Conservation (phyloP, 306 rosid genomes). For the Fragaria iinumae region DNA sequence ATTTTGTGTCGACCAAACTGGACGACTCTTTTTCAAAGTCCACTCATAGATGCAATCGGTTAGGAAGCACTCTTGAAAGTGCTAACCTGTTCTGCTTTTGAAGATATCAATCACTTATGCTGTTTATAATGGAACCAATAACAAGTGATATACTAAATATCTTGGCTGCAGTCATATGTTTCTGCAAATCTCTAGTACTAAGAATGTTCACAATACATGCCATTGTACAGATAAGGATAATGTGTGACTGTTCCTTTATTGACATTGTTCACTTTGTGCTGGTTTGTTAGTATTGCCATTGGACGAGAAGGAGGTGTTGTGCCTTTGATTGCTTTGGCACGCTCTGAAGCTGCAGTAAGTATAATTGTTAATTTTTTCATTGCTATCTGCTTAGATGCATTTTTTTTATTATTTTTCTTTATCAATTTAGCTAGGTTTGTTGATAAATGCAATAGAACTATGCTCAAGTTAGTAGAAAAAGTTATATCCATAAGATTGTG, state of each 20-base stretch:
- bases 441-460: not conserved
- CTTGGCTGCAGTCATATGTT: not conserved
- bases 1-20: not conserved
- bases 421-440: not conserved
- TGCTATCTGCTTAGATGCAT: not conserved
- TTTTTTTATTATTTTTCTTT: not conserved
- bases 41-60: not conserved
- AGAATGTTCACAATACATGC: not conserved
- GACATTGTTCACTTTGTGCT: slow-evolving; percentile 18
- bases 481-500: not conserved
- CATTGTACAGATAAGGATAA: not conserved
- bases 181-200: not conserved
- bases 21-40: not conserved
- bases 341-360: slow-evolving; percentile 87
- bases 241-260: not conserved
- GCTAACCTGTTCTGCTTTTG: not conserved
- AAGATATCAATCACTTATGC: not conserved
- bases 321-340: slow-evolving; percentile 91
- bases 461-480: not conserved
- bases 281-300: slow-evolving; percentile 78
- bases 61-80: not conserved
- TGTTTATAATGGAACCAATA: slow-evolving; percentile 2
- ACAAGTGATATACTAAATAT: not conserved
- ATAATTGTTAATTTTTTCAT: slow-evolving; percentile 22
- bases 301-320: slow-evolving; percentile 99